Base-by-base conservation (phyloP, 169 alveolate species). In the Miamiensis avidus region DNA sequence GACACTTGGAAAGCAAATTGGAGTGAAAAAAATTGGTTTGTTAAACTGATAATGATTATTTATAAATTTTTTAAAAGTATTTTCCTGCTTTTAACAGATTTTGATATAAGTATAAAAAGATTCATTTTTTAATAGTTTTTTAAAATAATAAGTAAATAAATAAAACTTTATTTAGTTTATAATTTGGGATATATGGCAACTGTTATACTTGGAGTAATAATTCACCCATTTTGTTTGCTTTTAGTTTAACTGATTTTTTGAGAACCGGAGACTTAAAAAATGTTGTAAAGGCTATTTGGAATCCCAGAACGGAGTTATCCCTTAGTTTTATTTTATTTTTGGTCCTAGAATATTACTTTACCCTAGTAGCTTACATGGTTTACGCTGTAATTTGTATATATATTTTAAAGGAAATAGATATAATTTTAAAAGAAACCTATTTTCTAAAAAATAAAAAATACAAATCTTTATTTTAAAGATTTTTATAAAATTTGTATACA, bases 341-440 rank as follows among this genome's bases (percentile, higher is more conserved):
- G 0, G 83, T 90, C 15, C 6, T 90, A 26, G 89, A 86, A 27
- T 90, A 90, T 49, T 87, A 83, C 34, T 86, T 87, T 84, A 86
- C 85, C 30, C 34, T 90, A 0, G 49, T 81, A 16, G 88, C 91
- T 0, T 90, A 84, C 65, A 29, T 82, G 0, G 74, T 77, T 28
- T 86, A 83, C 34, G 49, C n/a, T n/a, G n/a, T n/a, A n/a, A n/a
- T n/a, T n/a, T n/a, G n/a, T n/a, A n/a, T n/a, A n/a, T n/a, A n/a
- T n/a, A n/a, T n/a, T n/a, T n/a, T n/a, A n/a, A n/a, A n/a, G n/a
- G n/a, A n/a, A n/a, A n/a, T n/a, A n/a, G n/a, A n/a, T n/a, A n/a
- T n/a, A n/a, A n/a, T n/a, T n/a, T n/a, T n/a, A n/a, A n/a, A n/a
- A n/a, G n/a, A n/a, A n/a, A n/a, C n/a, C n/a, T n/a, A n/a, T n/a